Percentiles rank a stretch among this genome's conserved stretches.
Evolutionary conservation across 305 asterid species (phyloP).

Genomic region (Withania somnifera): DNA sequence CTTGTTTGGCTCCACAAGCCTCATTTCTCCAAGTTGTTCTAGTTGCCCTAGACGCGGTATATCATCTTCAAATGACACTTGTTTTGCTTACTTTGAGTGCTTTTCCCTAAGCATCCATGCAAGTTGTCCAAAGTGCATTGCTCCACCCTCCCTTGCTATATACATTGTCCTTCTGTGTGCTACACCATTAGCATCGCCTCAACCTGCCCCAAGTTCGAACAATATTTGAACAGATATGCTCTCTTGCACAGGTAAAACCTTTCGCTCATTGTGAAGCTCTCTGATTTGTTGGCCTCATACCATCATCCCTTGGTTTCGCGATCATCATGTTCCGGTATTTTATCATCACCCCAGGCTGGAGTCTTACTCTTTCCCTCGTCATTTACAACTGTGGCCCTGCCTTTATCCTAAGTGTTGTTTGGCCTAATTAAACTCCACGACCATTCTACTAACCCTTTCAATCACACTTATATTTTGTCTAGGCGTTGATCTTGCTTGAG

Average conservation of each 20-base stretch:
- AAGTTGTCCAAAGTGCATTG: not conserved
- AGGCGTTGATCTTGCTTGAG: not conserved
- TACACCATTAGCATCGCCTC: not conserved
- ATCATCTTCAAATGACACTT: not conserved
- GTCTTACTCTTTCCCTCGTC: not conserved
- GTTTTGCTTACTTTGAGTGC: not conserved
- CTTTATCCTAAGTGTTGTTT: not conserved
- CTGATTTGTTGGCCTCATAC: not conserved
- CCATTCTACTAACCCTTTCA: not conserved
- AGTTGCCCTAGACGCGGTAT: not conserved
- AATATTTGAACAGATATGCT: not conserved
- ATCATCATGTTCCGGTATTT: not conserved
- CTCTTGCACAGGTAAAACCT: not conserved
- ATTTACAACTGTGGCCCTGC: not conserved
- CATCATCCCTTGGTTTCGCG: not conserved
- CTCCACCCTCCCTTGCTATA: not conserved
- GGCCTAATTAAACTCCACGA: not conserved
- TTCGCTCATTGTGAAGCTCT: not conserved
- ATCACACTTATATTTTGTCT: not conserved
- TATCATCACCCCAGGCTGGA: not conserved
- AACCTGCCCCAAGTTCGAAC: not conserved
- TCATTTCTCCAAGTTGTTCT: not conserved
- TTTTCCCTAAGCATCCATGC: not conserved
- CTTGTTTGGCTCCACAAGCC: not conserved
- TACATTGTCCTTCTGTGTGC: not conserved